phyloP scores from a whole-genome alignment of 257 asterid species.

The Nicotiana tomentosiformis region DNA sequence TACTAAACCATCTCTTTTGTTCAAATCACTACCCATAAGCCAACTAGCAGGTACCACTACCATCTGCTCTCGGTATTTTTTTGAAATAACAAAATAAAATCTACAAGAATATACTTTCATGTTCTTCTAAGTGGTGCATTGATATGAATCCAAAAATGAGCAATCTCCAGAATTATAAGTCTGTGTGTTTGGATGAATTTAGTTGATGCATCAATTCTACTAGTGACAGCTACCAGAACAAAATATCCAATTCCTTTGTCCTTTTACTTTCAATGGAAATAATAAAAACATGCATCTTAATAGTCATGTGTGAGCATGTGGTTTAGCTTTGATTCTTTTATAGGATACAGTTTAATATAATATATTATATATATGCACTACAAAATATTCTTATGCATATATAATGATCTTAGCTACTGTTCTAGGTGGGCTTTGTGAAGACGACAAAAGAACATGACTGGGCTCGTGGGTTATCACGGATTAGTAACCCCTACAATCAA shows the following conservation, averaged over 20 bases:
- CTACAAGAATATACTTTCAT: too few species aligned
- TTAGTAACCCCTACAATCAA: background rate
- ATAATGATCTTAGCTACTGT: background rate
- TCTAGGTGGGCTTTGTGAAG: background rate
- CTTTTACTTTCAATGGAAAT: too few species aligned
- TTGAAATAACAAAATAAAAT: too few species aligned
- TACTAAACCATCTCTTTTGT: too few species aligned
- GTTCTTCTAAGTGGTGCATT: background rate
- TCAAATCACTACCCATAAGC: too few species aligned
- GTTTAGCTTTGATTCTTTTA: background rate
- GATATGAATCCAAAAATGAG: background rate
- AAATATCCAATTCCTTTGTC: background rate
- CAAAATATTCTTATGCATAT: background rate
- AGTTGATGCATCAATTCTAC: background rate
- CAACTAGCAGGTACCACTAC: too few species aligned
- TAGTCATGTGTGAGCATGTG: background rate
- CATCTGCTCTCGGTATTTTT: too few species aligned
- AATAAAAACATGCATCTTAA: background rate
- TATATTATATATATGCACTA: background rate
- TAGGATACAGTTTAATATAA: background rate
- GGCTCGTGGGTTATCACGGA: background rate
- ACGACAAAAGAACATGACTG: background rate
- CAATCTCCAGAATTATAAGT: background rate
- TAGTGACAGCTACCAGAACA: background rate
- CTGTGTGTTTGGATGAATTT: background rate